Conservation (phyloP, 129 eudicot species). For the Pulicaria dysenterica region DNA sequence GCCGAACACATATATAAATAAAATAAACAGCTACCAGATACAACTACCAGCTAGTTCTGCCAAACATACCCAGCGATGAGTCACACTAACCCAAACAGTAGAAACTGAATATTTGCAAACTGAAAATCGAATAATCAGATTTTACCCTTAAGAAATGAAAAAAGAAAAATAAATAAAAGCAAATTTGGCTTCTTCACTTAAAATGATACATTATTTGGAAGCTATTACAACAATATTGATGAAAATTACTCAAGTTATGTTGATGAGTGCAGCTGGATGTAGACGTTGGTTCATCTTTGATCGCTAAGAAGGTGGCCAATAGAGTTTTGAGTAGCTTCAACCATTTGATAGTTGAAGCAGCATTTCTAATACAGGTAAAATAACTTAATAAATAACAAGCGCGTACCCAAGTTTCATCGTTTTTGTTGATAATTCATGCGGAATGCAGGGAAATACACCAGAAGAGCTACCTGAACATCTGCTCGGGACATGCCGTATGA, state of each 20-base stretch:
- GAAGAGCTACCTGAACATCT: conserved; percentile 44
- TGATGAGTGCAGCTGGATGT: conserved; percentile 33
- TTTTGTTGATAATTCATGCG: neutral
- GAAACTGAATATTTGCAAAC: neutral
- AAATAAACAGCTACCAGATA: no score
- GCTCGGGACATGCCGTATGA: conserved; percentile 45
- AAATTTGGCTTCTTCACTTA: neutral
- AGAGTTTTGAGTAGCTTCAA: conserved; percentile 36
- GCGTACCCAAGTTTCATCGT: neutral
- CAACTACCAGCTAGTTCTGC: no score
- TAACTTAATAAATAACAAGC: neutral
- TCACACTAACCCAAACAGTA: neutral
- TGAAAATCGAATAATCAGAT: neutral
- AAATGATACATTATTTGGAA: neutral
- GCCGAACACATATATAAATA: no score
- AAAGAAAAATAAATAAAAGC: no score
- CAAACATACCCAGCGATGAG: neutral
- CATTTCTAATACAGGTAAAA: conserved; percentile 39
- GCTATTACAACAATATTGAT: neutral
- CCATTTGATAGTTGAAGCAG: conserved; percentile 44
- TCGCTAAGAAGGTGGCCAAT: conserved; percentile 43
- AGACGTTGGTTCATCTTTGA: conserved; percentile 43
- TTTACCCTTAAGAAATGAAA: neutral
- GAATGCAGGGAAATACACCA: conserved; percentile 38
- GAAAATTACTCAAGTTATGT: conserved; percentile 7